Conservation (phyloP, 306 rosid genomes). For the Arachis stenosperma region DNA sequence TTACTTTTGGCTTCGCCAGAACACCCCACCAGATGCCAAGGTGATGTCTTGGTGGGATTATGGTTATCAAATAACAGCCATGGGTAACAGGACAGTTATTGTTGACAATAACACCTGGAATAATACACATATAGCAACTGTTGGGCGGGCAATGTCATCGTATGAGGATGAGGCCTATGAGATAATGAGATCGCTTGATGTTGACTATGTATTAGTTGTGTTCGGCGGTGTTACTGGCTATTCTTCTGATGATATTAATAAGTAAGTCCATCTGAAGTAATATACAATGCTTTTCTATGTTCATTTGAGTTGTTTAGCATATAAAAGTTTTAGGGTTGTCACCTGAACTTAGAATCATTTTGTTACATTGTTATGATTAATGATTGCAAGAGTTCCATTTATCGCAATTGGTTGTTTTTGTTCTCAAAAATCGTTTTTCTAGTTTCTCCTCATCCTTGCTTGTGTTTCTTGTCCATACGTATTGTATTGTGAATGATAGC, state of each 20-base stretch:
- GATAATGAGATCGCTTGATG: conserved; percentile 92
- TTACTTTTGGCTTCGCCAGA: conserved; percentile 98
- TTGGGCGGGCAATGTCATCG: conserved; percentile 99
- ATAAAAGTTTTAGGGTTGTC: conserved; percentile 5
- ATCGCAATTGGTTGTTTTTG: conserved; percentile 19
- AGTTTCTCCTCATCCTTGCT: conserved; percentile 6
- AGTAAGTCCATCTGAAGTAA: conserved; percentile 62
- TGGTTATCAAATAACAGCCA: conserved; percentile 97
- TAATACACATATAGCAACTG: conserved; percentile 98
- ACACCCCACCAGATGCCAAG: conserved; percentile 95
- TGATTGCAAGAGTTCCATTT: conserved; percentile 28
- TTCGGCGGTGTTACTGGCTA: conserved; percentile 99
- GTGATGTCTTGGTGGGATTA: conserved; percentile 99
- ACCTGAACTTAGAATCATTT: conserved; percentile 19
- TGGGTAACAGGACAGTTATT: conserved; percentile 99
- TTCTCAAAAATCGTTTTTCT: conserved; percentile 14
- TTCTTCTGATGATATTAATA: conserved; percentile 98
- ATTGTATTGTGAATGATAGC: background rate
- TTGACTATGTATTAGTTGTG: conserved; percentile 93
- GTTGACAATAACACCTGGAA: conserved; percentile 99
- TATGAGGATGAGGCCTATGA: conserved; percentile 97
- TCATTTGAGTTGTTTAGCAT: conserved; percentile 28
- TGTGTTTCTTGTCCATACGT: background rate
- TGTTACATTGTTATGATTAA: conserved; percentile 2
- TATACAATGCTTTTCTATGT: conserved; percentile 21